Evolutionary conservation across 768 basidiomycete species (phyloP).

Genomic region (Lactifluus piperatus): DNA sequence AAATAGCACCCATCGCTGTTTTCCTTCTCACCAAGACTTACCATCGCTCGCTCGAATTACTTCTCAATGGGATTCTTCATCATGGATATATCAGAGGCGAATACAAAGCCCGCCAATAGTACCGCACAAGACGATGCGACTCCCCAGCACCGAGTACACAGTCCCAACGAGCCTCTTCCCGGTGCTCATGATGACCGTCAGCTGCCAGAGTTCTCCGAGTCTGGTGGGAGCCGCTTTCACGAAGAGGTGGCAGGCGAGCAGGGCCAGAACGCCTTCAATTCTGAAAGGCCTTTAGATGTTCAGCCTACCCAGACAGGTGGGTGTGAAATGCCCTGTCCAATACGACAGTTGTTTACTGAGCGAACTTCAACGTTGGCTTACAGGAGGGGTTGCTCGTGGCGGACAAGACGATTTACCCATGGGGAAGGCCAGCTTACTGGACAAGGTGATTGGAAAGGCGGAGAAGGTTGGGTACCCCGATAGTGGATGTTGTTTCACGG

Average conservation of each 20-base stretch:
- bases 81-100: background rate
- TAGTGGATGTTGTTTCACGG: background rate
- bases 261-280: conserved; percentile 24
- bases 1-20: background rate
- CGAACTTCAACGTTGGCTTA: background rate
- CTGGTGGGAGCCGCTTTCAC: background rate
- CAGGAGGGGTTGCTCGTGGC: conserved; percentile 32
- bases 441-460: conserved; percentile 51
- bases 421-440: conserved; percentile 36
- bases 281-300: conserved; percentile 30
- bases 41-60: background rate
- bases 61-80: background rate
- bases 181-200: conserved; percentile 27
- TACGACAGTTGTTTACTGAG: background rate
- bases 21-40: background rate
- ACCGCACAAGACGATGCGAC: conserved; percentile 1
- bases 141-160: conserved; percentile 39
- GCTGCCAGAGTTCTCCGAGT: background rate
- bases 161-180: conserved; percentile 38
- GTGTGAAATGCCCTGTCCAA: conserved; percentile 22
- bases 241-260: background rate
- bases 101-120: background rate
- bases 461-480: conserved; percentile 36
- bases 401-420: conserved; percentile 29
- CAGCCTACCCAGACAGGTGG: conserved; percentile 26